Evolutionary conservation across 495 filamentous ascomycete species (phyloP).

Genomic region (Annulohypoxylon stygium): DNA sequence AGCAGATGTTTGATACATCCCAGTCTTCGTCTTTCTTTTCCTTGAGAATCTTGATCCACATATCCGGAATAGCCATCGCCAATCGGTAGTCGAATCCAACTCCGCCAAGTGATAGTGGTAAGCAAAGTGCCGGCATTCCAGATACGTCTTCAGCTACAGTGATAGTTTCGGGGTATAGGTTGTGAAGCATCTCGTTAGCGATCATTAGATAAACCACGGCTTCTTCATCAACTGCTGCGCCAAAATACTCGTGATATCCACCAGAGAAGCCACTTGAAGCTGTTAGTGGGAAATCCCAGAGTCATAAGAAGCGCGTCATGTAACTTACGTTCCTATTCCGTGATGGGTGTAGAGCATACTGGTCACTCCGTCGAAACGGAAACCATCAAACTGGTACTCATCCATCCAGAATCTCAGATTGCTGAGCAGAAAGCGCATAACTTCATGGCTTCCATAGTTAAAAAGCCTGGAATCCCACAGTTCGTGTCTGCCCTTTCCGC

Average conservation of each 20-base stretch:
- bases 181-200: conserved; percentile 95
- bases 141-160: conserved; percentile 98
- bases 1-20: conserved; percentile 88
- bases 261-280: conserved; percentile 87
- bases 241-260: conserved; percentile 99
- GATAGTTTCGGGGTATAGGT: conserved; percentile 84
- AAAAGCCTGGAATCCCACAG: conserved; percentile 96
- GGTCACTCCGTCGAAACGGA: conserved; percentile 97
- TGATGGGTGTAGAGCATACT: conserved; percentile 98
- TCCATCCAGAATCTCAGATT: conserved; percentile 99
- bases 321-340: conserved; percentile 94
- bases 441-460: conserved; percentile 96
- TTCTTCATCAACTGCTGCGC: conserved; percentile 90
- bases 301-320: neutral
- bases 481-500: conserved; percentile 84
- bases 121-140: conserved; percentile 95
- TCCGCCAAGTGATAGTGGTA: conserved; percentile 86
- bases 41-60: conserved; percentile 99
- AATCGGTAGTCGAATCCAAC: conserved; percentile 98
- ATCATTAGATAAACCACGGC: conserved; percentile 96
- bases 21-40: conserved; percentile 92
- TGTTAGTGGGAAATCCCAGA: neutral
- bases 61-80: conserved; percentile 97
- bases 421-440: conserved; percentile 91
- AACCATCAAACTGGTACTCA: conserved; percentile 95